Base-by-base conservation (phyloP, 148 eudicot genomes). In the Vaccinium macrocarpon region DNA sequence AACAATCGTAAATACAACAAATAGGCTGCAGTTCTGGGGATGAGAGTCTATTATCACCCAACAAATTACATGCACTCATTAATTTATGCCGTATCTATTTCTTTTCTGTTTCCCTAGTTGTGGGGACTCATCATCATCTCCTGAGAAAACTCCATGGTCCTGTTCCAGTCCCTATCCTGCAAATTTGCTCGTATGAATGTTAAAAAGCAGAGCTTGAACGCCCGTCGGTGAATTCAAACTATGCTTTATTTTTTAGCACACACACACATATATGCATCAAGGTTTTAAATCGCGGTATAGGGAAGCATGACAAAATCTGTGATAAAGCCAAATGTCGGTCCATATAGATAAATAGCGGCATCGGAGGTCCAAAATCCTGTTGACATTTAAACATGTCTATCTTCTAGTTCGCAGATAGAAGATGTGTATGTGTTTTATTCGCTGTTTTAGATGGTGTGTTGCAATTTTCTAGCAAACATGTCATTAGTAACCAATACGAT, bases 131-230 rank as follows among this genome's bases (percentile, higher is more conserved):
- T 90, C 84, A 87, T 83, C 86, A 88, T 83, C 84, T 87, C 86
- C 88, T 90, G 18, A 94, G 94, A 86, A 90, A 92, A 15, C 80
- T 79, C 98, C 98, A 93, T n/a, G 95, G 94, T 81, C 94, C 95
- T 35, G 92, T 90, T 89, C 92, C 91, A 77, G 93, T 91, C 50
- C 95, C 95, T 81, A 92, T 93, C 89, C 94, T 93, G 93, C 92
- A 88, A 71, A 61, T 2, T 55, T 53, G 12, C 35, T 13, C 0
- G 8, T 18, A 80, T 42, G 46, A 42, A 0, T 42, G 46, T 27
- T 38, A 35, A 35, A 79, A 12, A 57, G 64, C 49, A 32, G 8
- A 55, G 82, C 6, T 56, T 57, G 4, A 38, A 48, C 2, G 15
- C 42, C 55, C 59, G 0, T 12, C 6, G 7, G 29, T 77, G 12